phyloP scores from a whole-genome alignment of 108 stramenopile genomes.

The Pseudonitzschia delicatissima region DNA sequence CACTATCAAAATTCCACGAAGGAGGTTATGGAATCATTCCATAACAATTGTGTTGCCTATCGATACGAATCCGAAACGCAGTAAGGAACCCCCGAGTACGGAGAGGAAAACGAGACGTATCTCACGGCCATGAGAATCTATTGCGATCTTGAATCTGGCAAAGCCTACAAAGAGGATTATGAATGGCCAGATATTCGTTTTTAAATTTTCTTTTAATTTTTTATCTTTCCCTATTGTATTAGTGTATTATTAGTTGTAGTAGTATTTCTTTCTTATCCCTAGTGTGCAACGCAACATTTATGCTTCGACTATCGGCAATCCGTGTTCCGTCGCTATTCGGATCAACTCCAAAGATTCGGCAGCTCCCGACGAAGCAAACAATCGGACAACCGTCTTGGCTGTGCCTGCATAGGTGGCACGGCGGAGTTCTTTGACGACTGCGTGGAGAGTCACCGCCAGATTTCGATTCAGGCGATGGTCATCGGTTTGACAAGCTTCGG shows the following conservation, averaged over 20 bases:
- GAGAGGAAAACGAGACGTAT: slow-evolving; percentile 51
- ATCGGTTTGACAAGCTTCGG: background rate
- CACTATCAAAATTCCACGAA: slow-evolving; percentile 67
- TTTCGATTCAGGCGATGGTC: background rate
- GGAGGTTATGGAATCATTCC: too few relatives aligned
- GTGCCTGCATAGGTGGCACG: background rate
- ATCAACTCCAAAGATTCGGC: background rate
- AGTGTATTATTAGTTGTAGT: too few relatives aligned
- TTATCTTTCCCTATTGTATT: too few relatives aligned
- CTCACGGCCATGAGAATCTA: slow-evolving; percentile 68
- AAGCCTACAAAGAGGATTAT: slow-evolving; percentile 56
- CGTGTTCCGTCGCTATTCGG: background rate
- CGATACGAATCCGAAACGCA: slow-evolving; percentile 47
- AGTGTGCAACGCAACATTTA: too few relatives aligned
- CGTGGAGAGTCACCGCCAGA: background rate
- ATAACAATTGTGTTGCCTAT: slow-evolving; percentile 42
- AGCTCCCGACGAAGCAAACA: background rate
- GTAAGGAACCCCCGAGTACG: slow-evolving; percentile 25
- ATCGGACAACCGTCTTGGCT: background rate
- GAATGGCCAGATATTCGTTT: slow-evolving; percentile 65
- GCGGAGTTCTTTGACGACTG: background rate
- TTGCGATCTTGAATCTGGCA: slow-evolving; percentile 71
- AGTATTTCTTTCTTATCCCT: too few relatives aligned
- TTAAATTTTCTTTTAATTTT: too few relatives aligned
- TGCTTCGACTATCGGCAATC: too few relatives aligned